Base-by-base conservation (phyloP, 345 rosid genomes). In the Ceriops zippeliana region DNA sequence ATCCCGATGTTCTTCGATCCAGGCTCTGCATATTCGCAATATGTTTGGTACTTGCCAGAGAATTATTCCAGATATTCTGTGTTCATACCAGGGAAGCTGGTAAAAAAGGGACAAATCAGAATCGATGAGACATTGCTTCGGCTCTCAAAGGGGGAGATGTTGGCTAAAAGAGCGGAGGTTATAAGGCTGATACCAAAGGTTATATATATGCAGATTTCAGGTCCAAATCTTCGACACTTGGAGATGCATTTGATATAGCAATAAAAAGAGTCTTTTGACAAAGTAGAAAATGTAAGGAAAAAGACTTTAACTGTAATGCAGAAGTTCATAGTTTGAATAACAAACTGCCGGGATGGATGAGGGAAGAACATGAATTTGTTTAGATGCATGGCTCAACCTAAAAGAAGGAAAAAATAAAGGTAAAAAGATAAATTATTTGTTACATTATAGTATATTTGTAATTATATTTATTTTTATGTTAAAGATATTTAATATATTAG, bases 11-110 rank as follows among this genome's bases (percentile, higher is more conserved):
- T 24, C 26, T 24, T 24, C 1, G 26, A 24, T 24, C 78, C 78
- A 21, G 60, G 66, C 30, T 68, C 73, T 1, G 78, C 73, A 10
- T 74, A 74, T 51, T 68, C 28, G 3, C 78, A 74, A 19, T 74
- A 74, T 17, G 17, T 27, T 1, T 74, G 78, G 73, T 31, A 68
- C 21, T 63, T 74, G 3, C 78, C 60, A 5, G 26, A 34, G 60
- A 31, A 47, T 35, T 74, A 74, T 38, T n/a, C 63, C 1, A 57
- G 8, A 21, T 68, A 74, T 46, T 68, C 78, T 22, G 73, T 74
- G 22, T 74, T 62, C 65, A 63, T 69, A 68, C 73, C 73, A 10
- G 28, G 1, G 9, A 19, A 68, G 30, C 5, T 57, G 22, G 56
- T 74, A 17, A 74, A 47, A 57, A 35, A 74, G 1, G 78, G 69